Percentiles rank a stretch among this genome's conserved stretches.
phyloP scores from a whole-genome alignment of 2,329 filamentous ascomycete species.

The Paramyrothecium roridum region DNA sequence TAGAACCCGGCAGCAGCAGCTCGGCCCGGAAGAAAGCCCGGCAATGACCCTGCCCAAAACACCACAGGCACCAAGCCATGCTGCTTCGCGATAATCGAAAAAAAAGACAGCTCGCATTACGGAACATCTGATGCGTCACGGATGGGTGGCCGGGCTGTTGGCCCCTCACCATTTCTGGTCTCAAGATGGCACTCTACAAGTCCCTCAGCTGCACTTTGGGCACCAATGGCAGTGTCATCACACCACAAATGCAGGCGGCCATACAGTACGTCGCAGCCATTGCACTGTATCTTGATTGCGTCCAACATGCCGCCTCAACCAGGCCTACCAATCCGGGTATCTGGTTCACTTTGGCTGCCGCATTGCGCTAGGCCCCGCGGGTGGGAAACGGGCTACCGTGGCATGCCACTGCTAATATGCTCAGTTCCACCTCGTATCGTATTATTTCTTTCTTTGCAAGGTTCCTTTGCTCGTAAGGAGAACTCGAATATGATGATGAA shows the following conservation, averaged over 20 bases:
- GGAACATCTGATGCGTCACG: too few species aligned
- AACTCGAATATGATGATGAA: neutral
- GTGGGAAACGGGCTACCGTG: neutral
- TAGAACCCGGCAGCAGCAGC: neutral
- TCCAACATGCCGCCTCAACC: neutral
- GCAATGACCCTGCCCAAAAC: neutral
- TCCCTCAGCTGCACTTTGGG: neutral
- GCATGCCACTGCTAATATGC: neutral
- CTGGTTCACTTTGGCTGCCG: neutral
- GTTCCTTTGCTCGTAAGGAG: neutral
- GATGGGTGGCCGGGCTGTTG: too few species aligned
- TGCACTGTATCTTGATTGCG: neutral
- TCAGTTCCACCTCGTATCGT: neutral
- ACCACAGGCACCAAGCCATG: neutral
- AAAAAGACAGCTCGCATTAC: neutral
- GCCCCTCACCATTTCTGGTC: too few species aligned
- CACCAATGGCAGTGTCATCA: neutral
- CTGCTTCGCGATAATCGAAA: neutral
- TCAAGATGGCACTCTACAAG: too few species aligned
- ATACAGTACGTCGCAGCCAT: neutral
- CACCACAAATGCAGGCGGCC: neutral
- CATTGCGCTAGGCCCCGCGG: neutral
- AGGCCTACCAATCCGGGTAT: neutral
- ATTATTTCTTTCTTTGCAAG: neutral
- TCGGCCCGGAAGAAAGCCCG: constrained; percentile 21